Evolutionary conservation across 2,329 filamentous ascomycete species (phyloP).

Genomic region (Aspergillus unguis): DNA sequence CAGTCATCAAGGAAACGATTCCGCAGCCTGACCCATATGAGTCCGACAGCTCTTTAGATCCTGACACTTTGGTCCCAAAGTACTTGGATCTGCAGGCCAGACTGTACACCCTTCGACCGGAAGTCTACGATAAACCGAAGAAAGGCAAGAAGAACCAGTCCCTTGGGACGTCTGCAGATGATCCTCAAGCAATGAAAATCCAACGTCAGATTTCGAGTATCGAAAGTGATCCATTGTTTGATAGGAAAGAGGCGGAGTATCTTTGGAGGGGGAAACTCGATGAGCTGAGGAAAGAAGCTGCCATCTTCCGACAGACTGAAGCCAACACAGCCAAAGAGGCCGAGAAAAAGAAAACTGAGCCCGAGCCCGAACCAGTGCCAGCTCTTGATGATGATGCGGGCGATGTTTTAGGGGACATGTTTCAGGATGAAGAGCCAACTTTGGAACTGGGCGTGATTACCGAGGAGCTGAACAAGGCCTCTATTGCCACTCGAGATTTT

Average conservation of each 20-base stretch:
- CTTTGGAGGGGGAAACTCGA: conserved; percentile 62
- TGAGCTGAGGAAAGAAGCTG: conserved; percentile 59
- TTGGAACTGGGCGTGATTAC: conserved; percentile 42
- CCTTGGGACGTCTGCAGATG: conserved; percentile 16
- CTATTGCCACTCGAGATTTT: conserved; percentile 71
- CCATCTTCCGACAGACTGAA: conserved; percentile 35
- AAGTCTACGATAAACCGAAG: conserved; percentile 43
- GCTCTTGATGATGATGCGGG: conserved; percentile 32
- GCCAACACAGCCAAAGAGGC: conserved; percentile 55
- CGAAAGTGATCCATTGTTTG: conserved; percentile 73
- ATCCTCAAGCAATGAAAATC: conserved; percentile 60
- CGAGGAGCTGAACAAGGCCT: conserved; percentile 21
- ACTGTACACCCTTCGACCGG: conserved; percentile 61
- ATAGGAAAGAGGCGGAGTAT: conserved; percentile 61
- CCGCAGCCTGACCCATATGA: conserved; percentile 30
- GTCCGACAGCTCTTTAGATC: conserved; percentile 66
- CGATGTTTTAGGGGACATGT: conserved; percentile 58
- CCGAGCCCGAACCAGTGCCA: conserved; percentile 19
- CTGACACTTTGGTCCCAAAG: conserved; percentile 68
- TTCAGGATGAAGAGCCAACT: conserved; percentile 45
- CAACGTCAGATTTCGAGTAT: conserved; percentile 72
- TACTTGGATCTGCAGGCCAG: conserved; percentile 73
- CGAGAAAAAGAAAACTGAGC: conserved; percentile 19
- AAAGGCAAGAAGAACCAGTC: conserved; percentile 43
- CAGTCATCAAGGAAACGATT: conserved; percentile 24